Conservation (phyloP, 2,329 filamentous ascomycete species). For the Chaetomium sp. region DNA sequence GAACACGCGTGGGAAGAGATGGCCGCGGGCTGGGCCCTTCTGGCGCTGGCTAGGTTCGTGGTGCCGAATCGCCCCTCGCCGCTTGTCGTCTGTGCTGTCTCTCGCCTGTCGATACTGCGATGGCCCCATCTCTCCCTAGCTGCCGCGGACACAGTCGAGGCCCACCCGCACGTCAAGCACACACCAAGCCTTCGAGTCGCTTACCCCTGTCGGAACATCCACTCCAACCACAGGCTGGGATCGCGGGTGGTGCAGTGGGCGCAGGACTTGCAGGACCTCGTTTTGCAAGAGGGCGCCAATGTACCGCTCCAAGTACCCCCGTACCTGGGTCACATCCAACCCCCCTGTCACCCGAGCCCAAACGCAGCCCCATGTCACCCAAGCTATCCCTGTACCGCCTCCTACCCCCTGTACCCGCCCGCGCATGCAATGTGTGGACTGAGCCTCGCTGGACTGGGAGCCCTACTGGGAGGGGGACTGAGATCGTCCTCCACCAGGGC, state of each 20-base stretch:
- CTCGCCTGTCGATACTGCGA: slow-evolving; percentile 8
- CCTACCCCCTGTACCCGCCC: slow-evolving; percentile 25
- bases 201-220: slow-evolving; percentile 31
- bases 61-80: slow-evolving; percentile 6
- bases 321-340: slow-evolving; percentile 23
- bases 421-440: slow-evolving; percentile 34
- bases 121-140: not conserved
- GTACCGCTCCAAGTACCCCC: slow-evolving; percentile 28
- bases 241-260: slow-evolving; percentile 24
- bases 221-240: slow-evolving; percentile 30
- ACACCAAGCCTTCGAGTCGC: slow-evolving; percentile 29
- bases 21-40: slow-evolving; percentile 15
- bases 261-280: slow-evolving; percentile 26
- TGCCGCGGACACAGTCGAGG: slow-evolving; percentile 11
- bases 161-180: slow-evolving; percentile 23
- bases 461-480: slow-evolving; percentile 26
- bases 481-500: slow-evolving; percentile 36
- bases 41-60: slow-evolving; percentile 7
- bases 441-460: slow-evolving; percentile 34
- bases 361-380: slow-evolving; percentile 31
- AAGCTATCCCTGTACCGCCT: slow-evolving; percentile 24
- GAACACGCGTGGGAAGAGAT: slow-evolving; percentile 6
- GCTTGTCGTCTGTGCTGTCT: slow-evolving; percentile 5
- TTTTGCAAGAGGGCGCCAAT: slow-evolving; percentile 32
- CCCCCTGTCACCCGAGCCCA: slow-evolving; percentile 28